Conservation (phyloP, 1,284 basidiomycete genomes). For the Leccinum pachyderme region DNA sequence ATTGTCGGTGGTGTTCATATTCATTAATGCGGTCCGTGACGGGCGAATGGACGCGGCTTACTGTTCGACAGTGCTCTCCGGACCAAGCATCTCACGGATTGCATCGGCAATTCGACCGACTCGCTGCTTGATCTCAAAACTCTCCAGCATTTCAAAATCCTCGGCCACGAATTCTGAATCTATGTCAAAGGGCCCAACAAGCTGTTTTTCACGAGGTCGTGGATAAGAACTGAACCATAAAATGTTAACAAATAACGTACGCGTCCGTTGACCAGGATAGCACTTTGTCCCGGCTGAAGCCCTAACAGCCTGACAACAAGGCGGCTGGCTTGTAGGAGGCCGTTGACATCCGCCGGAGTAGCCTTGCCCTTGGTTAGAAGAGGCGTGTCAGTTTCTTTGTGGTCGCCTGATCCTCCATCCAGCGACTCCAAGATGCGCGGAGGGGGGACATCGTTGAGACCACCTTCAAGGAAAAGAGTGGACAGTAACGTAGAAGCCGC, state of each 20-base stretch:
- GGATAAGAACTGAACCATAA: not conserved
- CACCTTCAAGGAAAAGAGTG: slow-evolving; percentile 14
- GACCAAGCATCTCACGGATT: slow-evolving; percentile 51
- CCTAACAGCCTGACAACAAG: slow-evolving; percentile 52
- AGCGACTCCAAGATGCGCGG: slow-evolving; percentile 21
- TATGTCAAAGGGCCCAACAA: slow-evolving; percentile 59
- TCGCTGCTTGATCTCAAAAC: slow-evolving; percentile 72
- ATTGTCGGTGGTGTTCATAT: not conserved
- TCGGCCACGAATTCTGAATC: slow-evolving; percentile 54
- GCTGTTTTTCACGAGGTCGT: slow-evolving; percentile 37
- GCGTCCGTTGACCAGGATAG: slow-evolving; percentile 78
- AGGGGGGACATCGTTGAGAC: slow-evolving; percentile 15
- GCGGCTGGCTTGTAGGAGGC: slow-evolving; percentile 39
- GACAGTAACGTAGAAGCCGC: slow-evolving; percentile 15
- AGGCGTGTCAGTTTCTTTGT: slow-evolving; percentile 33
- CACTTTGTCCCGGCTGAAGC: slow-evolving; percentile 56
- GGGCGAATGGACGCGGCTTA: slow-evolving; percentile 23
- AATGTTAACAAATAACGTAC: slow-evolving; percentile 41
- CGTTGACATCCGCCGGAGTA: slow-evolving; percentile 19
- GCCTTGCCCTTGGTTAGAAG: slow-evolving; percentile 41
- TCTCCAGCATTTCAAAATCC: slow-evolving; percentile 69
- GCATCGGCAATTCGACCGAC: slow-evolving; percentile 66
- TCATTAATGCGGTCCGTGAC: not conserved
- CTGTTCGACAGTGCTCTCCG: slow-evolving; percentile 46
- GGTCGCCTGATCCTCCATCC: not conserved